phyloP scores from a whole-genome alignment of 305 asterid species.

The Rubia occidens region DNA sequence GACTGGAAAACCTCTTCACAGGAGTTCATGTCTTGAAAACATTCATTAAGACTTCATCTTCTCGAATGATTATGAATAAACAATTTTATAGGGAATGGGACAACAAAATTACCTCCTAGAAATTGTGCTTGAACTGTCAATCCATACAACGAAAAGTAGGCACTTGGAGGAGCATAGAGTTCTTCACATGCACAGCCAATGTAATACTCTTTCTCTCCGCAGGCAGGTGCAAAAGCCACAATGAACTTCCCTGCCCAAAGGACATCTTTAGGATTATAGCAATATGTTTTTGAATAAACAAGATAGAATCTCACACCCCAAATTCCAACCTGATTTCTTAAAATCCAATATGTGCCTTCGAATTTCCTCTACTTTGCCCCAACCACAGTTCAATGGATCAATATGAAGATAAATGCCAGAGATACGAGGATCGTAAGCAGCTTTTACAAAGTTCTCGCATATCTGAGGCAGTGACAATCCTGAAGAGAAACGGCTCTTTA shows the following conservation, averaged over 20 bases:
- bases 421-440: conserved; percentile 93
- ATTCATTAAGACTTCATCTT: neutral
- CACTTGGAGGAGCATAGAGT: conserved; percentile 94
- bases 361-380: conserved; percentile 96
- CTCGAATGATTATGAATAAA: neutral
- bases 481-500: conserved; percentile 88
- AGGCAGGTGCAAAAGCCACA: conserved; percentile 67
- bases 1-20: neutral
- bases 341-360: conserved; percentile 73
- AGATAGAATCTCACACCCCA: neutral
- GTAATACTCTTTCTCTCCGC: conserved; percentile 90
- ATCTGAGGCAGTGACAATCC: conserved; percentile 86
- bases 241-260: conserved; percentile 60
- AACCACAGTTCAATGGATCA: conserved; percentile 75
- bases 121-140: conserved; percentile 81
- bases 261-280: neutral
- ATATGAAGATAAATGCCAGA: conserved; percentile 85
- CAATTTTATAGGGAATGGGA: neutral
- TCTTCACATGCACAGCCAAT: conserved; percentile 84
- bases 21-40: neutral
- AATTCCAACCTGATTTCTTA: conserved; percentile 66
- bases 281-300: neutral
- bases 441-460: conserved; percentile 80
- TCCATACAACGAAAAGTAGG: conserved; percentile 82
- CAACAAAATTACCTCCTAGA: conserved; percentile 71